Evolutionary conservation across 1,284 basidiomycete genomes (phyloP), one percentile per base, ranked within the genome.

Genomic region (Puccinia horiana): DNA sequence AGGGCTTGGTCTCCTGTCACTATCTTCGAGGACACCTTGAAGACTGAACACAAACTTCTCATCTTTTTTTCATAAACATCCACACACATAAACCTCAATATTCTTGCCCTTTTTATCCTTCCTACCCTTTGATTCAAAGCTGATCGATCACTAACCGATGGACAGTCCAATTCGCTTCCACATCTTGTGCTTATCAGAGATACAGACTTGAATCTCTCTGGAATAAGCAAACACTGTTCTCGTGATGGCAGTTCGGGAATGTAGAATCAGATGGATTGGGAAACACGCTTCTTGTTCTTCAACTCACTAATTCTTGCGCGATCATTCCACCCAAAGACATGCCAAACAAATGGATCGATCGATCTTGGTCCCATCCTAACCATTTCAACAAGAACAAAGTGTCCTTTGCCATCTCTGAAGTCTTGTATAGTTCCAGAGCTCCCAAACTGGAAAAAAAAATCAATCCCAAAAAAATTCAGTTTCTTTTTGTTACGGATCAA

Each of bases 301-400:
- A 44, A 63, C 74, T 76, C 18, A 77, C 76, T n/a, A 77, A 49
- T 65, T 77, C 58, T 67, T 77, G 58, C 23, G 92, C 90, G 82
- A 94, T 94, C 93, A 94, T 94, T 18, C 94, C 94, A 8, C 94
- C 94, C 73, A 96, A 88, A 67, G 92, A 93, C 16, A 92, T 88
- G 0, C 94, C 93, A 18, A 94, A 91, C n/a, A 95, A 87, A 85
- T 95, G 91, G 0, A 95, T 73, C 54, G 89, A 89, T 12, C 89
- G 88, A 56, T 90, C 74, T 42, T 84, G 26, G n/a, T 35, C 61
- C 94, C 94, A 96, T 0, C 90, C 91, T 1, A 95, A 83, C 84
- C 91, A 90, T 83, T 94, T 89, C 8, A 95, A 88, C 20, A 95
- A 88, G 3, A 89, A 90, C 54, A 93, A 87, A 5, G 89, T 88